Conservation (phyloP, 371 early-diverging fungal genomes). For the Dichotomocladium elegans region DNA sequence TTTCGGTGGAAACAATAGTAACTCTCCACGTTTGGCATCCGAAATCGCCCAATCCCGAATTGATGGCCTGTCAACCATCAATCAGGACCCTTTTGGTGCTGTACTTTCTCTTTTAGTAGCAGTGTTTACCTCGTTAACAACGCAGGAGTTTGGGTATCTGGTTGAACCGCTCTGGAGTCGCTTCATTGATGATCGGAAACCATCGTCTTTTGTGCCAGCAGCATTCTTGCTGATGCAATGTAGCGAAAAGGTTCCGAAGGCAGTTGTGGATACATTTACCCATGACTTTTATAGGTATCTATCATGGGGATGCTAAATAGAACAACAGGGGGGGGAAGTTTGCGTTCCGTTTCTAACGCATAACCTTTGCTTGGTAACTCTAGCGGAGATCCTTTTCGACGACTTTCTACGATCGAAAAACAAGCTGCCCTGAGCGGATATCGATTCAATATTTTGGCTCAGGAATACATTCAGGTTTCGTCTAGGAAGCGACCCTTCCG, state of each 20-base stretch:
- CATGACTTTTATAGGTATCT: slow-evolving; percentile 47
- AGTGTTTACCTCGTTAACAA: slow-evolving; percentile 48
- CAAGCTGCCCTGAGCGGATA: slow-evolving; percentile 45
- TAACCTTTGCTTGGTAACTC: not conserved
- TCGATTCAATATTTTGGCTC: slow-evolving; percentile 49
- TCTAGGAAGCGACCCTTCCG: slow-evolving; percentile 55
- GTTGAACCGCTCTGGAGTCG: slow-evolving; percentile 51
- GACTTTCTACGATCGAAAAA: slow-evolving; percentile 43
- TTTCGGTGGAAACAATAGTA: not conserved
- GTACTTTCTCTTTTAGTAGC: slow-evolving; percentile 55
- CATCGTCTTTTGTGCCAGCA: slow-evolving; percentile 47
- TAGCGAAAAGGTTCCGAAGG: slow-evolving; percentile 54
- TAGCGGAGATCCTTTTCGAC: slow-evolving; percentile 48
- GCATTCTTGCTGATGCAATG: slow-evolving; percentile 62
- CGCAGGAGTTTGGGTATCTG: slow-evolving; percentile 40
- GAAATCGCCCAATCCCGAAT: slow-evolving; percentile 34
- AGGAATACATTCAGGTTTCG: slow-evolving; percentile 51
- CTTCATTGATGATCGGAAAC: slow-evolving; percentile 44
- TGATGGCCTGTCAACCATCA: slow-evolving; percentile 37
- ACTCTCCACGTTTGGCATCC: slow-evolving; percentile 2
- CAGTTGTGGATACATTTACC: slow-evolving; percentile 33
- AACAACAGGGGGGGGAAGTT: too few species aligned
- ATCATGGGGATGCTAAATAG: too few species aligned
- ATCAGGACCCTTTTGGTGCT: slow-evolving; percentile 51
- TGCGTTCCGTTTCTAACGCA: too few species aligned